These are phyloP conservation scores for Yamadazyma friedrichii DNA, from an alignment of 1,139 yeast species.

Conservation along the genomic window DNA sequence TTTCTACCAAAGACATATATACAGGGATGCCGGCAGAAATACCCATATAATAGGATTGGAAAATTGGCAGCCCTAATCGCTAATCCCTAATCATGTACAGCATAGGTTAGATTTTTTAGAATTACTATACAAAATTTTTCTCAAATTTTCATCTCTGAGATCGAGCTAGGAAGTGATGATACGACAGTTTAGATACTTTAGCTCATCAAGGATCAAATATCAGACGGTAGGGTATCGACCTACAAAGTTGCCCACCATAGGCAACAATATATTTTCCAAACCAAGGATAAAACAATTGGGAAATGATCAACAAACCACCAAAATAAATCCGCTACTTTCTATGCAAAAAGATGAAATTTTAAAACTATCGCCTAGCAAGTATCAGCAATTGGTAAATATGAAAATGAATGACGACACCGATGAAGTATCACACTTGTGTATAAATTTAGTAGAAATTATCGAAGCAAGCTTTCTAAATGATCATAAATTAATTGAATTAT, in stretches of 20 bases:
- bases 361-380: background rate
- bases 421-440: constrained; percentile 32
- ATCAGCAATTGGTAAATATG: background rate
- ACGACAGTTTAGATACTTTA: constrained; percentile 5
- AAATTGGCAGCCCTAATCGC: constrained; percentile 10
- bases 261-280: constrained; percentile 14
- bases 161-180: constrained; percentile 1
- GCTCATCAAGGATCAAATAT: background rate
- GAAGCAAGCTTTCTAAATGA: constrained; percentile 27
- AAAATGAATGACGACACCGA: constrained; percentile 12
- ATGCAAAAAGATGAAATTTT: constrained; percentile 28
- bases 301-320: constrained; percentile 5
- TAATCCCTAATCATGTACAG: background rate
- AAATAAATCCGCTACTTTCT: constrained; percentile 35
- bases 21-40: constrained; percentile 27
- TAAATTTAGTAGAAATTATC: constrained; percentile 28
- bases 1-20: constrained; percentile 59
- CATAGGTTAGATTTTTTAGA: too few relatives aligned
- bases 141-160: constrained; percentile 1
- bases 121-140: constrained; percentile 1
- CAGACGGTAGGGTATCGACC: constrained; percentile 1
- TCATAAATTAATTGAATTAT: constrained; percentile 23
- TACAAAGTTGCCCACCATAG: constrained; percentile 9
- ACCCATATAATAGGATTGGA: constrained; percentile 28
- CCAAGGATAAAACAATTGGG: constrained; percentile 6